Conservation (phyloP, 352 stramenopile species). For the Phytophthora meadii region DNA sequence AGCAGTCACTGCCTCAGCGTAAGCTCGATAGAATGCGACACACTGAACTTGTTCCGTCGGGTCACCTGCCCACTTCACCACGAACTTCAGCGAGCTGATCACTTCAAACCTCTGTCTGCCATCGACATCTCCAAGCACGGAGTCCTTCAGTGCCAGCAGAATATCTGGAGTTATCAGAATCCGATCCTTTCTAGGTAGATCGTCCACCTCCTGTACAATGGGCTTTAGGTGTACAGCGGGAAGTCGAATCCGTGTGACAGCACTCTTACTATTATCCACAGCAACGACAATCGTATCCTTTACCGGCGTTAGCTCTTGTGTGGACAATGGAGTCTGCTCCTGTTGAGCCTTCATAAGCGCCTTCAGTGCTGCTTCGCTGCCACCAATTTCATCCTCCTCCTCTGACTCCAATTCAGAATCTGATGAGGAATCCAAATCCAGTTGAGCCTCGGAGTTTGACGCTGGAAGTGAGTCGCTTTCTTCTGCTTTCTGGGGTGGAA, state of each 20-base stretch:
- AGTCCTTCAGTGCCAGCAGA: not conserved
- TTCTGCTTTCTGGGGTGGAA: not conserved
- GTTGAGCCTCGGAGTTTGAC: not conserved
- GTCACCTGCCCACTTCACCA: not conserved
- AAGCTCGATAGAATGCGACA: slow-evolving; percentile 5
- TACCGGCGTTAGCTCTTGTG: not conserved
- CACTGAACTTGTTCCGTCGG: not conserved
- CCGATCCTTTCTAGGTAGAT: not conserved
- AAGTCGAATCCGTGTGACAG: not conserved
- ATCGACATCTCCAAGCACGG: not conserved
- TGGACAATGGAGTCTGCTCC: not conserved
- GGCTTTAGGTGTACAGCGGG: not conserved
- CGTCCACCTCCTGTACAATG: not conserved
- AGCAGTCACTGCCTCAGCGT: not conserved
- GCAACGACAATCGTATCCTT: not conserved
- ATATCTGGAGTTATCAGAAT: not conserved
- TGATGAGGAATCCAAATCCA: not conserved
- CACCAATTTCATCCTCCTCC: not conserved
- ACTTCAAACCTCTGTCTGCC: not conserved
- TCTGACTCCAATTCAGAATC: not conserved
- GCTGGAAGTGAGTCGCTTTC: not conserved
- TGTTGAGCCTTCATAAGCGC: slow-evolving; percentile 1
- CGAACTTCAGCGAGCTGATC: not conserved
- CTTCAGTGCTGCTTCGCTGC: slow-evolving; percentile 14
- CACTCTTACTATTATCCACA: not conserved